phyloP scores from a whole-genome alignment of 306 rosid species.

The Ochetophila trinervis region DNA sequence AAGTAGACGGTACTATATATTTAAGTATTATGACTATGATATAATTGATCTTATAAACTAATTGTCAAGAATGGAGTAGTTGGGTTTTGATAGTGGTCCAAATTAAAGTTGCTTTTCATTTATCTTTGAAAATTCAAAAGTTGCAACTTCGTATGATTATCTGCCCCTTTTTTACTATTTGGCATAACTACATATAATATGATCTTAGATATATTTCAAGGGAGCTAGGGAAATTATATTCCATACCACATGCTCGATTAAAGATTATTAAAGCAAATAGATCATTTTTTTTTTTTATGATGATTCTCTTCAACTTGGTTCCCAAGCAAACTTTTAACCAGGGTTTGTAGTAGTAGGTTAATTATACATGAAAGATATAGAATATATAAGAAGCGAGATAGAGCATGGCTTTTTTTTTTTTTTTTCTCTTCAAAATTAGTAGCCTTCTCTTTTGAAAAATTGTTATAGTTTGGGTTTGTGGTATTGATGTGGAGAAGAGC shows the following conservation, averaged over 20 bases:
- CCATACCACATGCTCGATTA: background rate
- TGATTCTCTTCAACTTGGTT: constrained; percentile 8
- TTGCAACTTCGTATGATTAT: constrained; percentile 28
- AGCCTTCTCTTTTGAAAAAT: background rate
- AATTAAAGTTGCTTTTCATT: constrained; percentile 39
- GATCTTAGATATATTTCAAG: background rate
- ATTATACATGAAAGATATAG: background rate
- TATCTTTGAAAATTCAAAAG: constrained; percentile 36
- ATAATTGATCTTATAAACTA: background rate
- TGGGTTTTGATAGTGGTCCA: constrained; percentile 34
- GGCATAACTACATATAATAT: background rate
- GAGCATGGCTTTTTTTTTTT: background rate
- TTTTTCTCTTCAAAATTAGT: background rate
- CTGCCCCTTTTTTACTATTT: constrained; percentile 25
- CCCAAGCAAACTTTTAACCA: constrained; percentile 1
- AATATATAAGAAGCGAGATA: background rate
- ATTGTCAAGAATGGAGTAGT: constrained; percentile 26
- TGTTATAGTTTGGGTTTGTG: background rate
- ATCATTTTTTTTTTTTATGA: background rate
- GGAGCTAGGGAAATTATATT: background rate
- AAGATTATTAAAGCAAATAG: background rate
- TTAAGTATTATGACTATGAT: background rate
- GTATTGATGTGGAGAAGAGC: constrained; percentile 27
- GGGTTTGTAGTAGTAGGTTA: background rate
- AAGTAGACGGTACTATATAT: no score